Conservation (phyloP, 805 yeast species). For the Starmerella lactis-condensi region DNA sequence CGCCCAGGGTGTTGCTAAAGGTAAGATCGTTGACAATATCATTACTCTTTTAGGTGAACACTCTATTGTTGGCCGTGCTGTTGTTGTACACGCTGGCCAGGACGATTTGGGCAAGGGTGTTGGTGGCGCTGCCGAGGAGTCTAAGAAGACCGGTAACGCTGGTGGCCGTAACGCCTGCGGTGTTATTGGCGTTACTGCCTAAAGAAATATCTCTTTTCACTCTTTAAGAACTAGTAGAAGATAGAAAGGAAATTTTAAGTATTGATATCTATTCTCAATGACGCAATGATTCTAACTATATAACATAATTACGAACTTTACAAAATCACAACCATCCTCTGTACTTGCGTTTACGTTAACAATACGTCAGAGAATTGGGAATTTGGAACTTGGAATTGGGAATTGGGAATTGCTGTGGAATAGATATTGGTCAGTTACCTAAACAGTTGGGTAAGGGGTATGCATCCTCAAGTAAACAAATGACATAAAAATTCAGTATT, state of each 20-base stretch:
- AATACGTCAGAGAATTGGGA: no score
- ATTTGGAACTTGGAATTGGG: no score
- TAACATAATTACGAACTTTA: not conserved
- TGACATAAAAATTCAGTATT: no score
- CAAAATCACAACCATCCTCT: not conserved
- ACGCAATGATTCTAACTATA: not conserved
- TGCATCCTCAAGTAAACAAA: no score
- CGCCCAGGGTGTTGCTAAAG: conserved; percentile 76
- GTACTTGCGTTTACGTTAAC: not conserved
- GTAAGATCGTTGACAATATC: conserved; percentile 57
- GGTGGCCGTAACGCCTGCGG: conserved; percentile 98
- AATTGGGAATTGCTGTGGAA: no score
- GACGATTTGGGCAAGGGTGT: conserved; percentile 95
- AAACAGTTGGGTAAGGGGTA: no score
- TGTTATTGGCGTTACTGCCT: conserved; percentile 65
- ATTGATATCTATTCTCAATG: not conserved
- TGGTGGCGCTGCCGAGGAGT: conserved; percentile 41
- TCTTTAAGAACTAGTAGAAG: no score
- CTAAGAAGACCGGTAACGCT: conserved; percentile 90
- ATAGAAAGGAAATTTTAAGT: not conserved
- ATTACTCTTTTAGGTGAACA: conserved; percentile 71
- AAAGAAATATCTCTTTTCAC: no score
- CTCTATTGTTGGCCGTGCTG: conserved; percentile 86
- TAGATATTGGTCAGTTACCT: no score
- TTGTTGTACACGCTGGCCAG: conserved; percentile 78